These are phyloP conservation scores for Pythium rhizo-oryzae DNA, from an alignment of 352 stramenopile species.

Conservation along the genomic window DNA sequence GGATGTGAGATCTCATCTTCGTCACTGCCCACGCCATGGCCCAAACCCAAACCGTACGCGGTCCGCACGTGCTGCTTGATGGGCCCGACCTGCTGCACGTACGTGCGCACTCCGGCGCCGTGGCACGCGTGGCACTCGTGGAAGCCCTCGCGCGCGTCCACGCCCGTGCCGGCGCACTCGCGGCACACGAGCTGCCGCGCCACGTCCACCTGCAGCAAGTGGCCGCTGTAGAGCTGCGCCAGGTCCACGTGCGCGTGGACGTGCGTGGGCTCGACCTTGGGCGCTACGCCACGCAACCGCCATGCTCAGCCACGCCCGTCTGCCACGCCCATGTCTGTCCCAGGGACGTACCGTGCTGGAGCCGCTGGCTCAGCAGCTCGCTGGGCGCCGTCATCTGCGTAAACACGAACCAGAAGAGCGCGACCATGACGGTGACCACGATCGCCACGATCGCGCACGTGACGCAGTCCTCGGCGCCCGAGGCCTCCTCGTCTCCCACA, in stretches of 20 bases:
- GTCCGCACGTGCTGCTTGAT: conserved; percentile 47
- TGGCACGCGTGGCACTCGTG: conserved; percentile 46
- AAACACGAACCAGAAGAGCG: conserved; percentile 28
- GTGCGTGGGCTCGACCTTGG: conserved; percentile 41
- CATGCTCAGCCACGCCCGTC: not conserved
- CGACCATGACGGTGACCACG: conserved; percentile 21
- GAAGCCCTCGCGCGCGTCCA: conserved; percentile 40
- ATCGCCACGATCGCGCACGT: conserved; percentile 22
- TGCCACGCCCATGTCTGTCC: too few relatives aligned
- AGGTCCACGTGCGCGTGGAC: conserved; percentile 37
- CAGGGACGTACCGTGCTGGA: conserved; percentile 20
- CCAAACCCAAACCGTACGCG: conserved; percentile 21
- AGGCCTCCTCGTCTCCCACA: not conserved
- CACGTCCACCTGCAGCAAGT: conserved; percentile 32
- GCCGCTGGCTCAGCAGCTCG: conserved; percentile 18
- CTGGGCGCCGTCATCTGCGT: conserved; percentile 19
- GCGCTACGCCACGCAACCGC: conserved; percentile 8
- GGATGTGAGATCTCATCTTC: not conserved
- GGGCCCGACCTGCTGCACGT: conserved; percentile 41
- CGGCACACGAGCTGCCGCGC: conserved; percentile 38
- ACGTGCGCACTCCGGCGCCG: conserved; percentile 36
- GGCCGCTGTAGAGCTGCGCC: conserved; percentile 41
- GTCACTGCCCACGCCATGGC: too few relatives aligned
- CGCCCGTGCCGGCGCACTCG: conserved; percentile 42
- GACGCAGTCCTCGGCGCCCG: conserved; percentile 20